phyloP scores from a whole-genome alignment of 148 eudicot species.

The Limonium bicolor region DNA sequence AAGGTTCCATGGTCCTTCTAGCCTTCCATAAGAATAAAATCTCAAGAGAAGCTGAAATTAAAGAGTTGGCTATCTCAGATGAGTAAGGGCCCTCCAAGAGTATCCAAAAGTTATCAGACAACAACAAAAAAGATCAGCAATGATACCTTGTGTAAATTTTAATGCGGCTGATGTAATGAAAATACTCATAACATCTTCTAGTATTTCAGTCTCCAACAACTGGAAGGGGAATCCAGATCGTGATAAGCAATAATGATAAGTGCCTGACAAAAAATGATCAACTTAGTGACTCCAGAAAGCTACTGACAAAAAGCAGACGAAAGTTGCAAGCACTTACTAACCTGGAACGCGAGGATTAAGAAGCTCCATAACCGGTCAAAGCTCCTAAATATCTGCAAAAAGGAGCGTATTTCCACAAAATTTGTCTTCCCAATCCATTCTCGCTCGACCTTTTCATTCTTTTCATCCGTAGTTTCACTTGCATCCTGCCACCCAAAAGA shows the following conservation, averaged over 20 bases:
- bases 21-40: constrained; percentile 83
- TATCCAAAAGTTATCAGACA: neutral
- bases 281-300: neutral
- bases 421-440: constrained; percentile 92
- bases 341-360: constrained; percentile 86
- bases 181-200: constrained; percentile 91
- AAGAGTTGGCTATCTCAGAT: constrained; percentile 3
- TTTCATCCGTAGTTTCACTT: constrained; percentile 14
- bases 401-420: constrained; percentile 84
- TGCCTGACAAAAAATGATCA: constrained; percentile 36
- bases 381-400: constrained; percentile 87
- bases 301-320: neutral
- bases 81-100: neutral
- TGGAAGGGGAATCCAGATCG: constrained; percentile 74
- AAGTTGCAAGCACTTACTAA: constrained; percentile 7
- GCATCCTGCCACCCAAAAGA: too few relatives aligned
- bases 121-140: neutral
- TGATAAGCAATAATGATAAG: constrained; percentile 83
- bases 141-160: constrained; percentile 61
- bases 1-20: constrained; percentile 44
- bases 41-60: constrained; percentile 62
- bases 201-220: constrained; percentile 53
- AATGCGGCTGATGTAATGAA: constrained; percentile 88
- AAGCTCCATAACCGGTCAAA: constrained; percentile 97
- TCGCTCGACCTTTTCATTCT: constrained; percentile 17